phyloP scores from a whole-genome alignment of 352 stramenopile genomes.

The Globisporangium solare region DNA sequence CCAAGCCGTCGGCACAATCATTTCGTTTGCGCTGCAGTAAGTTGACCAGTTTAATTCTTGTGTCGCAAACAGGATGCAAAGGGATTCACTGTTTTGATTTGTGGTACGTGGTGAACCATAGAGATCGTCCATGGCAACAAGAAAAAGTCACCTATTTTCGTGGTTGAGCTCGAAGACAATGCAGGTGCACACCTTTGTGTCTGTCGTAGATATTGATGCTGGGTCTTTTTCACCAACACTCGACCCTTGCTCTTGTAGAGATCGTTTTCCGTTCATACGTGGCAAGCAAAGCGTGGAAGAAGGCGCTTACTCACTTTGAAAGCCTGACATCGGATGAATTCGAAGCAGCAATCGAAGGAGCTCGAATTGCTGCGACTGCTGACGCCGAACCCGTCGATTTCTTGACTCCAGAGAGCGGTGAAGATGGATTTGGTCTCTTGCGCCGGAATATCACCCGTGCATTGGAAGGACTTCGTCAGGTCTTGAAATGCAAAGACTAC shows the following conservation, averaged over 20 bases:
- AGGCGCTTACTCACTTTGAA: constrained; percentile 70
- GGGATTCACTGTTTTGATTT: neutral
- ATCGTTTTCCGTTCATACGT: constrained; percentile 80
- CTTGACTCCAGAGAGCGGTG: constrained; percentile 43
- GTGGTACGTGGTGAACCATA: constrained; percentile 7
- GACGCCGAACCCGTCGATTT: constrained; percentile 22
- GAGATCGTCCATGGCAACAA: constrained; percentile 75
- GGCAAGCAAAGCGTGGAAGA: constrained; percentile 78
- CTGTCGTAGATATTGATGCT: neutral
- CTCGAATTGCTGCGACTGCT: constrained; percentile 12
- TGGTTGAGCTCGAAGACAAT: constrained; percentile 55
- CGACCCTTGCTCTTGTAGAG: constrained; percentile 20
- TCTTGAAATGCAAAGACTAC: constrained; percentile 64
- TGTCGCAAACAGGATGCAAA: neutral
- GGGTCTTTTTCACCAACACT: neutral
- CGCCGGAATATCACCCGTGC: constrained; percentile 66
- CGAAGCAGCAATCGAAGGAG: constrained; percentile 21
- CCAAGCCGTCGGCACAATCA: constrained; percentile 20
- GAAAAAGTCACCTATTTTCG: constrained; percentile 76
- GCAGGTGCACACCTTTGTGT: constrained; percentile 24
- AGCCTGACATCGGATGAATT: constrained; percentile 50
- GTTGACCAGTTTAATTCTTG: constrained; percentile 10
- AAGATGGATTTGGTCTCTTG: constrained; percentile 81
- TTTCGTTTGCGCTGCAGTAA: constrained; percentile 56
- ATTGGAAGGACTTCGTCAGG: constrained; percentile 63